These are phyloP conservation scores for Phialemonium atrogriseum DNA, from an alignment of 2,329 filamentous ascomycete species.

Conservation along the genomic window DNA sequence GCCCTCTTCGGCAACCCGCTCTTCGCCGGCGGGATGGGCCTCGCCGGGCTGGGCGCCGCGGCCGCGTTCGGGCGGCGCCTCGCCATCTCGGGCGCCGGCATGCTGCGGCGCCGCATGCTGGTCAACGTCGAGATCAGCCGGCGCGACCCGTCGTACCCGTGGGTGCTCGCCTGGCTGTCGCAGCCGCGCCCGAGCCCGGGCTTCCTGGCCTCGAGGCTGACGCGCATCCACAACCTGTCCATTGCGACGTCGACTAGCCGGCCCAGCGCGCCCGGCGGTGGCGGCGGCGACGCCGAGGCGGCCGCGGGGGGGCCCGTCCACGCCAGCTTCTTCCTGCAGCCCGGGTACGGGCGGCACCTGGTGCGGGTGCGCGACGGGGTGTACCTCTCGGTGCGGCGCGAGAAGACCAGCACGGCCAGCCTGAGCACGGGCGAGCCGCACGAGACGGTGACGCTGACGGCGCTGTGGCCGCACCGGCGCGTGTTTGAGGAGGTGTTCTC, in stretches of 20 bases:
- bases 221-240: conserved; percentile 51
- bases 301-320: conserved; percentile 59
- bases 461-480: conserved; percentile 79
- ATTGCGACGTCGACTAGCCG: conserved; percentile 43
- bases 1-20: conserved; percentile 55
- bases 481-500: conserved; percentile 86
- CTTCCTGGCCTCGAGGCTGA: conserved; percentile 49
- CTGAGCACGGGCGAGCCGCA: conserved; percentile 80
- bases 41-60: conserved; percentile 78
- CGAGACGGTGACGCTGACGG: conserved; percentile 88
- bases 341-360: conserved; percentile 83
- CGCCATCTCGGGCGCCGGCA: conserved; percentile 59
- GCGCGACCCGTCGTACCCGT: conserved; percentile 86
- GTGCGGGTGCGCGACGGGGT: conserved; percentile 72
- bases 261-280: conserved; percentile 48
- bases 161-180: conserved; percentile 92
- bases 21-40: conserved; percentile 71
- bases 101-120: conserved; percentile 77
- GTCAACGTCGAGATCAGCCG: conserved; percentile 94
- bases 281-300: conserved; percentile 56
- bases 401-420: conserved; percentile 78
- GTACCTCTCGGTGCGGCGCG: conserved; percentile 78
- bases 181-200: conserved; percentile 61
- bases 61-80: conserved; percentile 75
- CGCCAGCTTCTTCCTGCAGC: conserved; percentile 80